Evolutionary conservation across 2,329 filamentous ascomycete genomes (phyloP).

Genomic region (Colletotrichum liaoningense): DNA sequence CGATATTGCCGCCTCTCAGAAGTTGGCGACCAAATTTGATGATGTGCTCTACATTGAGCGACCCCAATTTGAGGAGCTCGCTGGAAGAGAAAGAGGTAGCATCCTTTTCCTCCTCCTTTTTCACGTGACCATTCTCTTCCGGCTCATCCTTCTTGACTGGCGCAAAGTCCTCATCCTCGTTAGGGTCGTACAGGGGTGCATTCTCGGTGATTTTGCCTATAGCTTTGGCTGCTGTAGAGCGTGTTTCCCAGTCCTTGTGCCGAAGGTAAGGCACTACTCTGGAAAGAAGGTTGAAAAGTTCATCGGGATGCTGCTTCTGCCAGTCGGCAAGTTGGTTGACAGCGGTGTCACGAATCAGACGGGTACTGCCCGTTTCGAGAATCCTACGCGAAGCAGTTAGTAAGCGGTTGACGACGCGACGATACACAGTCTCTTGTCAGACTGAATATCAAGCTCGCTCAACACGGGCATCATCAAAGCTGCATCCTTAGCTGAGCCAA

Average conservation of each 20-base stretch:
- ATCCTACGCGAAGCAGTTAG: slow-evolving; percentile 67
- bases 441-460: not conserved
- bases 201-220: slow-evolving; percentile 94
- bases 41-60: slow-evolving; percentile 82
- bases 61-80: slow-evolving; percentile 77
- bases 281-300: slow-evolving; percentile 94
- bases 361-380: slow-evolving; percentile 96
- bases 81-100: slow-evolving; percentile 56
- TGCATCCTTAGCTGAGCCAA: not conserved
- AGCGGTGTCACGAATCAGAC: slow-evolving; percentile 94
- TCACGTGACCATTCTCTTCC: slow-evolving; percentile 59
- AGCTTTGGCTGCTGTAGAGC: slow-evolving; percentile 92
- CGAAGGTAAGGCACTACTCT: slow-evolving; percentile 95
- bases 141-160: slow-evolving; percentile 56
- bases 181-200: slow-evolving; percentile 89
- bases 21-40: slow-evolving; percentile 87
- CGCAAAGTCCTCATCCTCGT: slow-evolving; percentile 73
- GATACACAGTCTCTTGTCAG: not conserved
- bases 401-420: not conserved
- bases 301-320: slow-evolving; percentile 97
- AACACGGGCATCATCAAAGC: not conserved
- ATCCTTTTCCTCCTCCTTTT: slow-evolving; percentile 72
- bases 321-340: slow-evolving; percentile 97
- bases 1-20: slow-evolving; percentile 85
- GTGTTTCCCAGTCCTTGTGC: slow-evolving; percentile 97